Conservation (phyloP, 1,284 basidiomycete species). For the Ceraceosorus guamensis region DNA sequence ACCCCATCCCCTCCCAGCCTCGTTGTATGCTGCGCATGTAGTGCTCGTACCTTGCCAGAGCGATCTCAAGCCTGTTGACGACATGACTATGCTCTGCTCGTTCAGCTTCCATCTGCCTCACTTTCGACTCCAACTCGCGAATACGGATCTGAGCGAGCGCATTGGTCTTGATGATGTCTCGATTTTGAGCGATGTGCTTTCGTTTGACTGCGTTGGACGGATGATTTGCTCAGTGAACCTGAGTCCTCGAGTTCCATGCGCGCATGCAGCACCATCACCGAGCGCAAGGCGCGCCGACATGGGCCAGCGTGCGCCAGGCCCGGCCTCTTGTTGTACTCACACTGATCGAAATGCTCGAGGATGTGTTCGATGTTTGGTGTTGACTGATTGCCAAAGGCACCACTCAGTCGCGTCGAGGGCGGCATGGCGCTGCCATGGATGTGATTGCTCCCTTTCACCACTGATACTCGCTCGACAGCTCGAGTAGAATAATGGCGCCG, state of each 20-base stretch:
- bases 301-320: background rate
- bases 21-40: constrained; percentile 22
- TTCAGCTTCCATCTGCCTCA: constrained; percentile 33
- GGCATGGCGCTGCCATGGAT: constrained; percentile 5
- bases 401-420: constrained; percentile 6
- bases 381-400: background rate
- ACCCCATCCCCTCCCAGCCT: constrained; percentile 37
- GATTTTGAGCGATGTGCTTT: constrained; percentile 45
- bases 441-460: too few species aligned
- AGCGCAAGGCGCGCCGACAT: background rate
- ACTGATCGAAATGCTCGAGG: constrained; percentile 41
- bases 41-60: constrained; percentile 27
- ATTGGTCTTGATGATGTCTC: constrained; percentile 45
- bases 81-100: constrained; percentile 20
- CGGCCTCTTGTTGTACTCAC: constrained; percentile 6
- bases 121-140: constrained; percentile 38
- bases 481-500: too few species aligned
- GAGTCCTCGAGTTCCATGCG: background rate
- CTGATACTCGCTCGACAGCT: too few species aligned
- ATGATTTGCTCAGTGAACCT: background rate
- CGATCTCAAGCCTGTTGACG: constrained; percentile 14
- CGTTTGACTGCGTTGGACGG: constrained; percentile 24
- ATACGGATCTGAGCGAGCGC: constrained; percentile 32
- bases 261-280: background rate
- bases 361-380: constrained; percentile 33